Percentiles rank a stretch among this genome's conserved stretches.
These are phyloP conservation scores for Umbilicus rupestris DNA, from an alignment of 164 flowering plant genomes.

Conservation along the genomic window DNA sequence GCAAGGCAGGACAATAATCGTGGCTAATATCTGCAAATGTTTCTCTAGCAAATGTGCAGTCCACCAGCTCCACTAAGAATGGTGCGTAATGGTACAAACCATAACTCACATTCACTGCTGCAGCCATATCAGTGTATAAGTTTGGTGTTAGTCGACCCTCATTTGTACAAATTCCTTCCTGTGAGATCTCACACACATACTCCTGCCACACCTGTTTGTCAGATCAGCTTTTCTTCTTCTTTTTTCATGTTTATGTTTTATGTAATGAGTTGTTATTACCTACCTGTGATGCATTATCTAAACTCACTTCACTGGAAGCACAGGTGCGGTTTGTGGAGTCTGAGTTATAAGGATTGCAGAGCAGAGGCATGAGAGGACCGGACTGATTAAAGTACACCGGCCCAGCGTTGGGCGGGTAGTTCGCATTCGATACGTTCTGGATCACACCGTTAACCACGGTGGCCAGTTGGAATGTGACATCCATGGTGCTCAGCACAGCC, in stretches of 20 bases:
- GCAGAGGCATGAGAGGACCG: constrained; percentile 48
- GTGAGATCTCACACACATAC: constrained; percentile 32
- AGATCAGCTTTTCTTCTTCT: neutral
- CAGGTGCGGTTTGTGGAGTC: constrained; percentile 36
- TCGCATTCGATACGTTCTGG: constrained; percentile 44
- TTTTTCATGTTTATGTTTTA: too few species aligned
- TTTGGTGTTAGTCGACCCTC: constrained; percentile 64
- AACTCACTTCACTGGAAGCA: constrained; percentile 35
- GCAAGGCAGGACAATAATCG: constrained; percentile 54
- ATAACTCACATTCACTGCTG: constrained; percentile 60
- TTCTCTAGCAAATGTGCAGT: constrained; percentile 70
- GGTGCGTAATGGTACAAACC: constrained; percentile 60
- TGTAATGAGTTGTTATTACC: constrained; percentile 20
- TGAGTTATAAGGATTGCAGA: constrained; percentile 44
- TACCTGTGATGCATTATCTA: constrained; percentile 48
- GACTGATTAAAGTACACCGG: constrained; percentile 49
- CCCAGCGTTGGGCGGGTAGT: constrained; percentile 29
- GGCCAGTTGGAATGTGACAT: constrained; percentile 37
- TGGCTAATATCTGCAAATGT: constrained; percentile 38
- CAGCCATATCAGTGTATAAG: constrained; percentile 44
- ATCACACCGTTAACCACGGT: constrained; percentile 38
- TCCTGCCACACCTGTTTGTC: constrained; percentile 35
- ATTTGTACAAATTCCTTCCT: constrained; percentile 38
- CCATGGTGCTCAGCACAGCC: constrained; percentile 36
- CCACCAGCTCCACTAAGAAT: constrained; percentile 48